Evolutionary conservation across 148 eudicot genomes (phyloP).

Genomic region (Cornus florida): DNA sequence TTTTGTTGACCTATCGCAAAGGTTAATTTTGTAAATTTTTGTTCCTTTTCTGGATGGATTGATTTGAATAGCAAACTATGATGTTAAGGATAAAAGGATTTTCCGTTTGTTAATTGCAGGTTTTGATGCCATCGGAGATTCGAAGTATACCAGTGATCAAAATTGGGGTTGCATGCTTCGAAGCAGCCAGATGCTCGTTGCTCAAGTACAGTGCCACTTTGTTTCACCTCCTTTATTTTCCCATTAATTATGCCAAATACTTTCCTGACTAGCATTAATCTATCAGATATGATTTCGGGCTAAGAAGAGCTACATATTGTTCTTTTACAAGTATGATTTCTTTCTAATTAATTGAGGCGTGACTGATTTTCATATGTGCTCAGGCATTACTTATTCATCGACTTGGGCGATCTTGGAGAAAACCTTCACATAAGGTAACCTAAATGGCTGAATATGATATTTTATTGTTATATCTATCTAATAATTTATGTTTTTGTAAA

Average conservation of each 20-base stretch:
- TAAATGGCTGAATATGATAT: neutral
- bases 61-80: neutral
- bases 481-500: neutral
- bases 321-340: neutral
- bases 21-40: constrained; percentile 30
- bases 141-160: constrained; percentile 90
- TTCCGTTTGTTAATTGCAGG: constrained; percentile 39
- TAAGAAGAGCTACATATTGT: constrained; percentile 4
- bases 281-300: neutral
- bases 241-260: neutral
- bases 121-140: constrained; percentile 76
- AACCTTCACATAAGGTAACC: constrained; percentile 60
- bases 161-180: constrained; percentile 99
- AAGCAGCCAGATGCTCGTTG: constrained; percentile 98
- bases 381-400: constrained; percentile 80
- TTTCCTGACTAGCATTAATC: neutral
- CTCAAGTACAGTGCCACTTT: constrained; percentile 49
- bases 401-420: constrained; percentile 91
- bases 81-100: constrained; percentile 6
- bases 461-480: neutral
- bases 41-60: constrained; percentile 1
- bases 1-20: constrained; percentile 88
- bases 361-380: constrained; percentile 7
- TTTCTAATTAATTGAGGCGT: neutral
- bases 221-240: neutral